A percentile compares a stretch with the other conserved stretches of the same genome.
Evolutionary conservation across 495 filamentous ascomycete genomes (phyloP).

Genomic region (Aspergillus bridgeri): DNA sequence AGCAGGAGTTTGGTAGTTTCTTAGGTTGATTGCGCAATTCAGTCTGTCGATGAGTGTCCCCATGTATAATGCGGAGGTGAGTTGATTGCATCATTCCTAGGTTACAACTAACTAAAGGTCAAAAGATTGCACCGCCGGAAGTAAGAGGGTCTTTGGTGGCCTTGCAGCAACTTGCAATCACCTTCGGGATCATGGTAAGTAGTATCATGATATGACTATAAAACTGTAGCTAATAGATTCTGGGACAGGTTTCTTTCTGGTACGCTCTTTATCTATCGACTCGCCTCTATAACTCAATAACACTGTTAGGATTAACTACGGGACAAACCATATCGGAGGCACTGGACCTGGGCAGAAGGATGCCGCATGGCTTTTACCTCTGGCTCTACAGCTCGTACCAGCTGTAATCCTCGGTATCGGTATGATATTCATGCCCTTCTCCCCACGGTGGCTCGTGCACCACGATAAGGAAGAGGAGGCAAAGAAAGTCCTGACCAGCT

Average conservation of each 20-base stretch:
- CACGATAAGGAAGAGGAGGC: conserved; percentile 63
- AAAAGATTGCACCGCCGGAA: conserved; percentile 41
- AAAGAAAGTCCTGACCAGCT: conserved; percentile 54
- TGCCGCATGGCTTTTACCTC: conserved; percentile 3
- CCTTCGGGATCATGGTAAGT: conserved; percentile 69
- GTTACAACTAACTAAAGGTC: neutral
- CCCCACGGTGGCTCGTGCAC: conserved; percentile 67
- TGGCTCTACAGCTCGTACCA: conserved; percentile 27
- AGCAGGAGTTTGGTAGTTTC: too few species aligned
- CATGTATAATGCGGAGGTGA: conserved; percentile 64
- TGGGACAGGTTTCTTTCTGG: conserved; percentile 13
- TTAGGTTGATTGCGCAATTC: neutral
- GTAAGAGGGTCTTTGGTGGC: conserved; percentile 64
- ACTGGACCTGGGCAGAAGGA: neutral
- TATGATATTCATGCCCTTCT: conserved; percentile 71
- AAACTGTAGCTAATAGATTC: neutral
- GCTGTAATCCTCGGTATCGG: conserved; percentile 56
- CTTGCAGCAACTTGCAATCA: conserved; percentile 73
- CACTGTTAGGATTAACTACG: conserved; percentile 17
- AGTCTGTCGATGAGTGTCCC: conserved; percentile 12
- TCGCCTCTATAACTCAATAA: neutral
- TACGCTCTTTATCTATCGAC: neutral
- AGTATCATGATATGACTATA: neutral
- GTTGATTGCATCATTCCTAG: neutral
- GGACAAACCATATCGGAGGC: conserved; percentile 5